Evolutionary conservation across 106 monocot genomes (phyloP), one percentile per base, ranked within the genome.

Genomic region (Dendrobium huoshanense): DNA sequence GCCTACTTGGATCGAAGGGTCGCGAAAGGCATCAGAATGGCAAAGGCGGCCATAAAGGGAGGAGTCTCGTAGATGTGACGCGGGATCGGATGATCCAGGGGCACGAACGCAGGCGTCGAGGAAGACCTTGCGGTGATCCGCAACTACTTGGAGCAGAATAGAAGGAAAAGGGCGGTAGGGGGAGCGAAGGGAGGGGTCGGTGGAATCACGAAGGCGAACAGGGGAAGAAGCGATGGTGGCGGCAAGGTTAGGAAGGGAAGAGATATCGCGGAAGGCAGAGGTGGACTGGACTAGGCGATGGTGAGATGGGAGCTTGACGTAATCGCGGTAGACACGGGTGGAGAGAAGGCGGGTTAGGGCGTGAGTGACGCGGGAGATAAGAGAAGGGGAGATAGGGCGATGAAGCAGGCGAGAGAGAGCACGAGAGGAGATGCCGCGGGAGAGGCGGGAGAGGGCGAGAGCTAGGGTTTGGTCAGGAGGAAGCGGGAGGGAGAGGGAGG

Each of bases 81-180:
- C 87, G 4, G 89, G 87, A 16, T 85, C 87, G n/a, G 83, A 79
- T 25, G 89, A 85, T 5, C 91, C 91, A 2, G 91, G 89, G 3
- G 91, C 87, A n/a, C 70, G 80, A 72, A 92, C 87, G 48, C 91
- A 89, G 19, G 85, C 91, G 61, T 92, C 91, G 75, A 83, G 83
- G 84, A 92, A 92, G 59, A 89, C 70, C 80, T 79, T 80, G 67
- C 86, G 76, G 70, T 82, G 81, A 79, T 92, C 89, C 49, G 92
- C 89, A 51, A 92, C 89, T 1, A 73, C 87, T 80, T 92, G 91
- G 73, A 92, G 91, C 55, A 92, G 91, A 4, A 92, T 75, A 54
- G 91, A 86, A 33, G 91, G 91, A 77, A 85, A 89, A 8, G 89
- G 77, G 11, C 87, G 83, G 75, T 79, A 67, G 4, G 81, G 33